These are phyloP conservation scores for Xerocomellus intermedius DNA, from an alignment of 768 basidiomycete genomes.

Conservation along the genomic window DNA sequence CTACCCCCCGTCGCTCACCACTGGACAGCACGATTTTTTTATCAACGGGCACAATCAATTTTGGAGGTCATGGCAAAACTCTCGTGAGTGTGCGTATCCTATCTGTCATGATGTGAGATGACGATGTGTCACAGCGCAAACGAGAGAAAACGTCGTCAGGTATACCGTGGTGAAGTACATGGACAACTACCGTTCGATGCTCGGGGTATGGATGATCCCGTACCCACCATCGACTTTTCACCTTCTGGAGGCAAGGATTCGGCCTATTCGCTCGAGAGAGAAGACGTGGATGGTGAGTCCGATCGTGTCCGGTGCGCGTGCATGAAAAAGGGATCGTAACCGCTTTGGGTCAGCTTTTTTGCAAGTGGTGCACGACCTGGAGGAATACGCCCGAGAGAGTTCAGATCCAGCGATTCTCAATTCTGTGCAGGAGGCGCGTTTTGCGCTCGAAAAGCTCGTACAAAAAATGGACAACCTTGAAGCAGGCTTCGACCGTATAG, in stretches of 20 bases:
- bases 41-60: slow-evolving; percentile 75
- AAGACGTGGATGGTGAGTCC: slow-evolving; percentile 67
- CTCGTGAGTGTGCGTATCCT: slow-evolving; percentile 52
- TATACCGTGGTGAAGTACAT: slow-evolving; percentile 82
- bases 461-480: slow-evolving; percentile 78
- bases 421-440: slow-evolving; percentile 62
- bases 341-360: slow-evolving; percentile 49
- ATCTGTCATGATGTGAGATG: slow-evolving; percentile 1
- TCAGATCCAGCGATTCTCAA: slow-evolving; percentile 46
- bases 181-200: slow-evolving; percentile 87
- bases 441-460: slow-evolving; percentile 65
- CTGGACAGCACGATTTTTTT: slow-evolving; percentile 68
- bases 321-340: slow-evolving; percentile 1
- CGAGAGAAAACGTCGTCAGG: slow-evolving; percentile 79
- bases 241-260: slow-evolving; percentile 63
- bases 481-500: slow-evolving; percentile 79
- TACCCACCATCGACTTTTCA: slow-evolving; percentile 78
- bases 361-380: slow-evolving; percentile 62
- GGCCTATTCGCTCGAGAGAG: slow-evolving; percentile 63
- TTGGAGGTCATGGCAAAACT: slow-evolving; percentile 86
- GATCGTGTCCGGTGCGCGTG: slow-evolving; percentile 37
- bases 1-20: slow-evolving; percentile 3
- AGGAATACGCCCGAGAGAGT: slow-evolving; percentile 48
- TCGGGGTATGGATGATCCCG: slow-evolving; percentile 75
- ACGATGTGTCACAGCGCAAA: slow-evolving; percentile 45